Base-by-base conservation (phyloP, 2,329 filamentous ascomycete genomes). In the Clarireedia monteithiana region DNA sequence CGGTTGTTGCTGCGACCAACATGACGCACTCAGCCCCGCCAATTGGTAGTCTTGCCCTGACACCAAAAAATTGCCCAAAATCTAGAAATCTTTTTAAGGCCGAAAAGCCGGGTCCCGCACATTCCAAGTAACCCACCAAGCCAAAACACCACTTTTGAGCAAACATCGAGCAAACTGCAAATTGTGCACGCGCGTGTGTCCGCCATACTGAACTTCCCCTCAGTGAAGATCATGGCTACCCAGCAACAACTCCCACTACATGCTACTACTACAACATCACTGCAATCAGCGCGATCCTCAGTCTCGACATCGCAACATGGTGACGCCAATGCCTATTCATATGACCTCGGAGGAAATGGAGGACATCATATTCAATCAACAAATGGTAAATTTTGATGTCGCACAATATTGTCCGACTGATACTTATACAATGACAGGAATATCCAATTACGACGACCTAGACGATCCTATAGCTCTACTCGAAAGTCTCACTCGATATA, bases 381-480 rank as follows among this genome's bases (percentile, higher is more conserved):
- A 44, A 50, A 48, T 48, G 15, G 24, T 45, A 26, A 50, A 38
- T 51, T 45, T 52, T 30, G 44, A 42, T 24, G 42, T 60, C 39
- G 45, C 57, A 46, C 17, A 44, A 23, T 57, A 49, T 49, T 26
- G 10, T 30, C 24, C 42, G 36, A 50, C 49, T 49, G 44, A 59
- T 58, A 46, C 61, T 64, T 55, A 64, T 54, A 53, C 50, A 39
- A 48, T 47, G n/a, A 7, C 56, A 64, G 63, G 49, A 27, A 59
- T 58, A 36, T 52, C 61, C 26, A 60, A 49, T 36, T 50, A 50
- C 45, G 60, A 60, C 20, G 54, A 61, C 9, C 39, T 62, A 47
- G 61, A 60, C 27, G 65, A 67, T 44, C 58, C 60, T 30, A 59
- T 62, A 20, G 59, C 60, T 26, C 56, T 68, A 20, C 59, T 67